Percentiles rank a stretch among this genome's conserved stretches.
phyloP scores from a whole-genome alignment of 352 stramenopile species.

The Elongisporangium anandrum region DNA sequence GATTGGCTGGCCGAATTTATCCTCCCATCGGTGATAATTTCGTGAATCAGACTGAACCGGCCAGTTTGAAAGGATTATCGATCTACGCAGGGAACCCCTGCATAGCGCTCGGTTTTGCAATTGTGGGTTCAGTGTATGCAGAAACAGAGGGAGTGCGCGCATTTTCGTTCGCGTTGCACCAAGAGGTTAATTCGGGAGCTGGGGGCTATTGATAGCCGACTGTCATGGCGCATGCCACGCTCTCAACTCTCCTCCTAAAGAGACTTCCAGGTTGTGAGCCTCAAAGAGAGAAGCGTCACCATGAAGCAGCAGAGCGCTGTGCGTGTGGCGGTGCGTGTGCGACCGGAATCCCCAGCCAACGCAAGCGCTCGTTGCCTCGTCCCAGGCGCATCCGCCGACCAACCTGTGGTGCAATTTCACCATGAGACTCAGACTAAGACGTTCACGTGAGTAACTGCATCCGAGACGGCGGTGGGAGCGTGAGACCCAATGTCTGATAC shows the following conservation, averaged over 20 bases:
- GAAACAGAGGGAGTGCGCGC: slow-evolving; percentile 1
- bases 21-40: background rate
- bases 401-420: slow-evolving; percentile 26
- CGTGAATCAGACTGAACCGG: slow-evolving; percentile 1
- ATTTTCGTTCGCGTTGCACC: background rate
- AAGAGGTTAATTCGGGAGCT: background rate
- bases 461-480: slow-evolving; percentile 1
- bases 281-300: background rate
- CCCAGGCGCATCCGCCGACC: background rate
- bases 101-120: background rate
- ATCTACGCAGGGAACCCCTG: background rate
- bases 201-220: background rate
- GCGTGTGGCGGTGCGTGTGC: slow-evolving; percentile 65
- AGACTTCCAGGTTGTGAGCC: background rate
- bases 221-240: background rate
- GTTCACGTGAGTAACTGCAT: slow-evolving; percentile 25
- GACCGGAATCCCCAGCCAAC: slow-evolving; percentile 13
- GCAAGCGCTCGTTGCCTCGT: slow-evolving; percentile 5
- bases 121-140: background rate
- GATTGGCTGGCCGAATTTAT: background rate
- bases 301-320: slow-evolving; percentile 9
- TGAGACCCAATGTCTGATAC: background rate
- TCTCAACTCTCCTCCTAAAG: background rate
- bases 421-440: slow-evolving; percentile 36
- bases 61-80: background rate